phyloP scores from a whole-genome alignment of 164 flowering plant genomes.

The Akebia trifoliata region DNA sequence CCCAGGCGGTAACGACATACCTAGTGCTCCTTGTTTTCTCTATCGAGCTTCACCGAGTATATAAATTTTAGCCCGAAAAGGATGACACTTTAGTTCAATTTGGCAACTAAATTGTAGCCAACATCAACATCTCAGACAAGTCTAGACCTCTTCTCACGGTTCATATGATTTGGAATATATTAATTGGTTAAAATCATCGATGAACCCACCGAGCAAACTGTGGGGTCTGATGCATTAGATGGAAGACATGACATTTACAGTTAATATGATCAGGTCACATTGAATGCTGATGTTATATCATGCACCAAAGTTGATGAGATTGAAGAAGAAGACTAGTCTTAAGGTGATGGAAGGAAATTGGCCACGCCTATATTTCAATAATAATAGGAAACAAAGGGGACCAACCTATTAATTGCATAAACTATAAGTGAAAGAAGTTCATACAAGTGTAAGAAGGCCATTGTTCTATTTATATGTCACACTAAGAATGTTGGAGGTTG shows the following conservation, averaged over 20 bases:
- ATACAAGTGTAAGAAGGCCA: slow-evolving; percentile 5
- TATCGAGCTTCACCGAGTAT: neutral
- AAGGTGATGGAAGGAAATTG: slow-evolving; percentile 11
- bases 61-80: no score
- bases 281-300: neutral
- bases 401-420: slow-evolving; percentile 29
- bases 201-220: neutral
- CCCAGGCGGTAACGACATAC: neutral
- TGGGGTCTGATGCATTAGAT: neutral
- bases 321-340: neutral
- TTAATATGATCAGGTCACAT: neutral
- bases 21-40: neutral
- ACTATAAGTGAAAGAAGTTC: slow-evolving; percentile 13
- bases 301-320: slow-evolving; percentile 14
- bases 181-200: neutral
- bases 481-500: no score
- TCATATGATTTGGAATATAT: neutral
- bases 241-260: slow-evolving; percentile 1
- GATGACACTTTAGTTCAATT: no score
- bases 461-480: no score
- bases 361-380: slow-evolving; percentile 8
- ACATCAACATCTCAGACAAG: neutral
- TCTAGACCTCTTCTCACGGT: neutral
- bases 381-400: slow-evolving; percentile 21
- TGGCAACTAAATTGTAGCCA: neutral